Conservation (phyloP, 2,329 filamentous ascomycete genomes). For the Fusarium penzigii region DNA sequence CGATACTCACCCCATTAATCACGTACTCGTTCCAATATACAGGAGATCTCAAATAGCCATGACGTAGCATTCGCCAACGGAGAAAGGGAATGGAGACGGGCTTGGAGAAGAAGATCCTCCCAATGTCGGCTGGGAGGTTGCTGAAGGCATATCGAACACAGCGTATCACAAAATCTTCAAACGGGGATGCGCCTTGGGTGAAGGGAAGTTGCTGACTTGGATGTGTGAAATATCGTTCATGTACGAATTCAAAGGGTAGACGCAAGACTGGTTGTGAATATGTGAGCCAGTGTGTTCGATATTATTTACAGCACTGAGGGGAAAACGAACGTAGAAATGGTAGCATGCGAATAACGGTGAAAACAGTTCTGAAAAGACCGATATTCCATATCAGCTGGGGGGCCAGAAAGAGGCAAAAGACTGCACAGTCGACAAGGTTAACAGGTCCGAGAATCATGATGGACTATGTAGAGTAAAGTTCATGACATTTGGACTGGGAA, state of each 20-base stretch:
- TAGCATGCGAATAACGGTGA: conserved; percentile 60
- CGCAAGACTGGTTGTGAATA: conserved; percentile 24
- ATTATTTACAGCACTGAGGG: neutral
- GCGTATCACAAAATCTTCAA: conserved; percentile 76
- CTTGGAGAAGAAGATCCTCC: conserved; percentile 77
- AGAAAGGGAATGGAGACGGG: conserved; percentile 72
- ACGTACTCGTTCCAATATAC: conserved; percentile 61
- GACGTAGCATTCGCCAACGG: conserved; percentile 72
- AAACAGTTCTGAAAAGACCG: conserved; percentile 59
- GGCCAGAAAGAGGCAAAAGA: conserved; percentile 69
- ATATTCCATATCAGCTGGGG: conserved; percentile 71
- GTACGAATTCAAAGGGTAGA: conserved; percentile 33
- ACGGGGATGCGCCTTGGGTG: conserved; percentile 67
- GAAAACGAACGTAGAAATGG: conserved; percentile 66
- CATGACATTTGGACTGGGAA: neutral
- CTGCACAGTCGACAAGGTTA: conserved; percentile 73
- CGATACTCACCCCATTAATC: conserved; percentile 30
- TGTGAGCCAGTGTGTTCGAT: conserved; percentile 14
- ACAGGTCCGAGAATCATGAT: conserved; percentile 74
- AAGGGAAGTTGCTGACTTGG: conserved; percentile 53
- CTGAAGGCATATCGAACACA: conserved; percentile 79
- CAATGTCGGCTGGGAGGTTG: conserved; percentile 66
- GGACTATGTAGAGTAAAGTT: neutral
- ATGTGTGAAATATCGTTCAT: conserved; percentile 34
- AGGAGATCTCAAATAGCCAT: conserved; percentile 64